Percentiles rank a stretch among this genome's conserved stretches.
Conservation (phyloP, 73 alveolate genomes). For the Paramecium biaurelia region DNA sequence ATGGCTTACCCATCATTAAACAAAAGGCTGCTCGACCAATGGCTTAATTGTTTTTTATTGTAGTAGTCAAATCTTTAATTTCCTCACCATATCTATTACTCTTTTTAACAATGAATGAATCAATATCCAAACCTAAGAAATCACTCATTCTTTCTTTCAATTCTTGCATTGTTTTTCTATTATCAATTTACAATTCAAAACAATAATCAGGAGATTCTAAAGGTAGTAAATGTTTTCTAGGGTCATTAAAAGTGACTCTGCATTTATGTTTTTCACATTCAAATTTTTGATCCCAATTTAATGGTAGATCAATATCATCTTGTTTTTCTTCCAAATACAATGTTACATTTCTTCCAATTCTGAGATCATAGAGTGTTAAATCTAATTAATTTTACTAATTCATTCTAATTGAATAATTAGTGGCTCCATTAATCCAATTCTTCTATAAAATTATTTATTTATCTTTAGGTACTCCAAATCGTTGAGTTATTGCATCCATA, state of each 20-base stretch:
- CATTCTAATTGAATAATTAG: background rate
- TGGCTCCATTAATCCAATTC: background rate
- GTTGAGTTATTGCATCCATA: background rate
- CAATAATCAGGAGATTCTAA: conserved; percentile 41
- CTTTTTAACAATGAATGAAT: conserved; percentile 51
- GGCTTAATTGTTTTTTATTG: background rate
- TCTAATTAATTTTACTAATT: background rate
- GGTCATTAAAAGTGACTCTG: conserved; percentile 31
- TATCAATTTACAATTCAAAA: conserved; percentile 36
- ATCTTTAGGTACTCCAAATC: conserved; percentile 38
- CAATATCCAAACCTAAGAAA: background rate
- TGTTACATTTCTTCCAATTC: conserved; percentile 2
- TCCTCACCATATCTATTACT: background rate
- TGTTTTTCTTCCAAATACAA: conserved; percentile 45
- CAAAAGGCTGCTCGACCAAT: conserved; percentile 11
- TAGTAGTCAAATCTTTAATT: conserved; percentile 46
- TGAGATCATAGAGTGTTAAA: background rate
- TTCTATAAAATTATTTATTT: background rate
- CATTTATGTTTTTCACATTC: conserved; percentile 56
- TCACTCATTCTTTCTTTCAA: conserved; percentile 12
- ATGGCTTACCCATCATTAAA: conserved; percentile 34
- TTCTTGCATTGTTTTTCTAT: conserved; percentile 45
- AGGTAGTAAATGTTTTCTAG: background rate
- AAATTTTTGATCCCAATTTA: conserved; percentile 52
- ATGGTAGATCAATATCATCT: background rate